Base-by-base conservation (phyloP, 441 rosid species). In the Erysimum pusillum region DNA sequence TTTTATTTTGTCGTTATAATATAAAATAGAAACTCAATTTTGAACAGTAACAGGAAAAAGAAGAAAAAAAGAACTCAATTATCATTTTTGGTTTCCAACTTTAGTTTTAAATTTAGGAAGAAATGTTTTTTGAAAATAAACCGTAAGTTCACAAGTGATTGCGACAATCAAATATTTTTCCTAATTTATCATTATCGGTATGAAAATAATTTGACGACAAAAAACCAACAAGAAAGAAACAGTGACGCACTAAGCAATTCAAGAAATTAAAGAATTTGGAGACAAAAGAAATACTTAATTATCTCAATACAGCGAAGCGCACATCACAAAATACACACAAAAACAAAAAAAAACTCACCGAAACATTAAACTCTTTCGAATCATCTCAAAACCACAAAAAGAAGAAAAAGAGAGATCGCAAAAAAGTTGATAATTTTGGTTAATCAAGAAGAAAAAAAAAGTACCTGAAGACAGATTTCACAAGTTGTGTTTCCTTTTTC, bases 401-500 rank as follows among this genome's bases (percentile, higher is more conserved):
- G 6, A 49, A 13, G 45, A 36, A 46, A 36, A 46, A 41, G 6
- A 17, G 13, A 12, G 7, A 39, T 32, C 2, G 2, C 6, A 4
- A 1, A 62, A 35, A 9, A 28, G 31, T 7, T 74, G 53, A 18
- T 58, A 35, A 28, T 28, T 28, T 28, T 28, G 31, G 4, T 3
- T 3, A 3, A 65, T 35, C 5, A 28, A 41, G 4, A 49, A 76
- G 52, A 5, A 12, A 35, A 9, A 9, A 31, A 32, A 66, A 1
- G 3, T 22, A 95, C 98, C 97, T 93, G 95, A 35, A 95, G 92
- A 76, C 98, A 95, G 22, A 95, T 88, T 88, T 95, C 99, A 63
- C 98, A 95, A 66, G 81, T 87, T 13, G 92, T 90, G 85, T 87
- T 91, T 62, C 99, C 98, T 84, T 95, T 95, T 86, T 92, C 97